Base-by-base conservation (phyloP, 1,139 yeast genomes). In the Yamadazyma dushanensis region DNA sequence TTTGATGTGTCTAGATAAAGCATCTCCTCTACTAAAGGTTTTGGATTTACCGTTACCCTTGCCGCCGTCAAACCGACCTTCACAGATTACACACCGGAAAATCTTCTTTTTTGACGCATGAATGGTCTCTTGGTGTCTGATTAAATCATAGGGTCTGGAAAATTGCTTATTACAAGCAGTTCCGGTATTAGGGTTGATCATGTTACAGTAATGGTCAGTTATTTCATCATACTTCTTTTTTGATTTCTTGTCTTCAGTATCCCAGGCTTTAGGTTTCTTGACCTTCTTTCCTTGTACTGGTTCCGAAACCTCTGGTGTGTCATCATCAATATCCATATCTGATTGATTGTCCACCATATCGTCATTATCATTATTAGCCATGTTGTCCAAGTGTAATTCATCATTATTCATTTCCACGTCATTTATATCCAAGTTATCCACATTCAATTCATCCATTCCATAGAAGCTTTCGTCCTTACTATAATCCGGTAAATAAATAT, bases 11-110 rank as follows among this genome's bases (percentile, higher is more conserved):
- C 76, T 59, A 1, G 74, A 67, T 45, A 70, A 65, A 2, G 76
- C 76, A 56, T 70, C 76, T 36, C 73, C 74, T 50, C 76, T 56
- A 4, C 73, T 66, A 41, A 70, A 70, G 8, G 76, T 70, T 54
- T 70, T 70, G 46, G 56, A 86, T 47, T 82, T 73, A 15, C 80
- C 79, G 44, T 78, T 78, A 16, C 80, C 82, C 26, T 74, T 70
- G 10, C 76, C 76, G 10, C 77, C 74, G 47, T 66, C 57, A 41
- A 61, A 40, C 49, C 76, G 53, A 41, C 78, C 76, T 60, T 70
- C 76, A 50, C 76, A 70, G 26, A 70, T 69, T 15, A 70, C 75
- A 56, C 76, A 70, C 36, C 76, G 54, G 47, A 66, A 70, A 18
- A 70, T 67, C 56, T 70, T 70, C 65, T 70, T 70, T 56, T 66